Base-by-base conservation (phyloP, 768 basidiomycete species). In the Lactarius trivialis region DNA sequence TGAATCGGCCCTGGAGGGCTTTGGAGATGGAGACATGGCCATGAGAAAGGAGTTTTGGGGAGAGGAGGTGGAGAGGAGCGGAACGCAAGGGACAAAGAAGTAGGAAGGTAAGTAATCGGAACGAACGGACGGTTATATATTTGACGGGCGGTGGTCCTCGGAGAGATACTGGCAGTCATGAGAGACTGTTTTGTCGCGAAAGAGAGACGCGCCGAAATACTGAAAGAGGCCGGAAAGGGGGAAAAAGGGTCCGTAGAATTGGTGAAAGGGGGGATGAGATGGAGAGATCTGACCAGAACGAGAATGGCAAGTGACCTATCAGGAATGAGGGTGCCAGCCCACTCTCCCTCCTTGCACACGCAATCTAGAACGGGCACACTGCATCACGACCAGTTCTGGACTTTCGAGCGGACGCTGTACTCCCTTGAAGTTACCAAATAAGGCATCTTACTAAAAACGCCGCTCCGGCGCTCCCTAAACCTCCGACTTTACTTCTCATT, bases 201-300 rank as follows among this genome's bases (percentile, higher is more conserved):
- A 70, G 68, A 60, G 69, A 65, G 61, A 59, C 55, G 65, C 48
- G 69, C 65, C 65, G 68, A 67, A 60, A 56, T n/a, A 60, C 65
- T 53, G 54, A 49, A 63, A 65, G 70, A 70, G 71, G 69, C 70
- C 71, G 67, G 45, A 67, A 63, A 49, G 63, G 61, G 69, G 71
- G 59, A 67, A 61, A 60, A 57, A 49, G 34, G 71, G 56, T 57
- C 71, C 71, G 66, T 50, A 55, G 60, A 59, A 63, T 60, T 67
- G 71, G 72, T 71, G 69, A 68, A 58, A 45, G 28, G 55, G 43
- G 39, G 43, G 39, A 60, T 21, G 56, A 36, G 49, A 54, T 50
- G 33, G 17, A 28, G n/a, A 64, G 63, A 63, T 63, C 52, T 9
- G 5, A 61, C 60, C 60, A 61, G 28, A 21, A 58, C 58, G 17